phyloP scores from a whole-genome alignment of 2,329 filamentous ascomycete species.

The Coniella vitis region DNA sequence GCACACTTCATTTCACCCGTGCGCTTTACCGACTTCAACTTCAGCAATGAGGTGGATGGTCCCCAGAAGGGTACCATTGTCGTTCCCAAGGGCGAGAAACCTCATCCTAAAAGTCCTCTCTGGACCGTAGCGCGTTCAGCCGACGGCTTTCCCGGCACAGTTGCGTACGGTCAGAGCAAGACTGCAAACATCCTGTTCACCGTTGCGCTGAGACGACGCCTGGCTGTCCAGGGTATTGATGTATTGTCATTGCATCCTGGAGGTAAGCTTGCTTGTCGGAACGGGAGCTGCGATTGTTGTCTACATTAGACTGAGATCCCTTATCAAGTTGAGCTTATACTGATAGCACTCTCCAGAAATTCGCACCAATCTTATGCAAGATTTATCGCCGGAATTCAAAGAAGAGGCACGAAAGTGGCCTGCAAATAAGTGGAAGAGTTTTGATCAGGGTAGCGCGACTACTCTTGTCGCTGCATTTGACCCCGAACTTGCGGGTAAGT shows the following conservation, averaged over 20 bases:
- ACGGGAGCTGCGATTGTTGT: not conserved
- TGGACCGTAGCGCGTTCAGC: not conserved
- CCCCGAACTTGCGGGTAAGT: slow-evolving; percentile 7
- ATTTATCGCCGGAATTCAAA: slow-evolving; percentile 8
- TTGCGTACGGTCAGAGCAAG: slow-evolving; percentile 40
- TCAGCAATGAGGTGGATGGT: slow-evolving; percentile 17
- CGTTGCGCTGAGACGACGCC: not conserved
- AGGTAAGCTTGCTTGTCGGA: slow-evolving; percentile 15
- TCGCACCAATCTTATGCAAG: slow-evolving; percentile 8
- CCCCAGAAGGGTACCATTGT: not conserved
- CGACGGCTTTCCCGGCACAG: slow-evolving; percentile 6
- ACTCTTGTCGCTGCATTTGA: slow-evolving; percentile 37
- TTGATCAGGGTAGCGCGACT: slow-evolving; percentile 36
- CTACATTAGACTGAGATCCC: not conserved
- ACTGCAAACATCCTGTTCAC: slow-evolving; percentile 38
- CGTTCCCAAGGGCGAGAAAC: slow-evolving; percentile 9
- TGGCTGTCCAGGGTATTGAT: slow-evolving; percentile 10
- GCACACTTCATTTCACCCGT: slow-evolving; percentile 22
- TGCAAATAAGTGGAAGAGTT: slow-evolving; percentile 24
- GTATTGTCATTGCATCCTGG: slow-evolving; percentile 19
- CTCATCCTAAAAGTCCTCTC: slow-evolving; percentile 1
- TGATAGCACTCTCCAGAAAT: slow-evolving; percentile 12
- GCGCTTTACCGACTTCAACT: slow-evolving; percentile 28
- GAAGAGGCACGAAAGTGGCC: slow-evolving; percentile 18
- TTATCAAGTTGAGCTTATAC: slow-evolving; percentile 5